Evolutionary conservation across 306 rosid genomes (phyloP).

Genomic region (Lithocarpus polystachyus): DNA sequence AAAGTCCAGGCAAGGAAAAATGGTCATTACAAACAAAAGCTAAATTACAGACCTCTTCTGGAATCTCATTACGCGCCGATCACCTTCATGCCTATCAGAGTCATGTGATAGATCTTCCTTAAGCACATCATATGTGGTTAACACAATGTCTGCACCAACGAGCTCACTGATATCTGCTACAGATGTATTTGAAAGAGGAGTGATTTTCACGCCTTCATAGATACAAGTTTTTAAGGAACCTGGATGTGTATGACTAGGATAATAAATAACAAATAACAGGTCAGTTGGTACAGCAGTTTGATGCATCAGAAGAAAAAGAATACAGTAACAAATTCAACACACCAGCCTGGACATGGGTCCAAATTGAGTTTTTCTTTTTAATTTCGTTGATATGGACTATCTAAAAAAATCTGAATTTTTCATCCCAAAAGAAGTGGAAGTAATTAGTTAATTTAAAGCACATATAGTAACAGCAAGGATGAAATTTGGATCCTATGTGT

Average conservation of each 20-base stretch:
- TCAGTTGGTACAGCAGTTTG: constrained; percentile 28
- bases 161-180: constrained; percentile 60
- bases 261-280: constrained; percentile 29
- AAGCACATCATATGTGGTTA: constrained; percentile 91
- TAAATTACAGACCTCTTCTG: constrained; percentile 64
- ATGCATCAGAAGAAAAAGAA: constrained; percentile 7
- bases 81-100: constrained; percentile 91
- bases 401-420: background rate
- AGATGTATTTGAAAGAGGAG: constrained; percentile 55
- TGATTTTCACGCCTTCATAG: constrained; percentile 80
- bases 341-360: background rate
- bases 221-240: constrained; percentile 75
- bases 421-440: background rate
- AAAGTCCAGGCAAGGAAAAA: background rate
- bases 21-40: background rate
- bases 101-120: constrained; percentile 92
- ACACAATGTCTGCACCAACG: constrained; percentile 70
- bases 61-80: constrained; percentile 82
- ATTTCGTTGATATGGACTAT: background rate
- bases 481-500: background rate
- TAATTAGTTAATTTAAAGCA: background rate
- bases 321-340: background rate
- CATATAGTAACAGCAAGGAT: background rate
- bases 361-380: background rate
- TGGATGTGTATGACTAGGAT: constrained; percentile 69